phyloP scores from a whole-genome alignment of 2,329 filamentous ascomycete genomes.

The Beauveria caledonica region DNA sequence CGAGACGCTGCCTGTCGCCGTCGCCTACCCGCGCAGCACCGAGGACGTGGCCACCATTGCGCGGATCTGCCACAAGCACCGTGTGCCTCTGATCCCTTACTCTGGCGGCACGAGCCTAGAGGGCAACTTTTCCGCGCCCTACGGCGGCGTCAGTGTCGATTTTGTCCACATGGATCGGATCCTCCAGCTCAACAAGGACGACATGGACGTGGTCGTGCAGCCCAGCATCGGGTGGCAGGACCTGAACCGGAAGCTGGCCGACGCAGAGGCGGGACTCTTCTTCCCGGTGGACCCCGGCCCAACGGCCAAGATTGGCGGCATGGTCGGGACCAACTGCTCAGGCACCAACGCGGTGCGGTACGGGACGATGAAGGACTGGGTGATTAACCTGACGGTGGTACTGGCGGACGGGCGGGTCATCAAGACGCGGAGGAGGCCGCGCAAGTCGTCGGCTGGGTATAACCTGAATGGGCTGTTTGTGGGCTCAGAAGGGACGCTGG shows the following conservation, averaged over 20 bases:
- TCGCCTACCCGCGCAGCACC: slow-evolving; percentile 55
- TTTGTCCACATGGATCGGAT: slow-evolving; percentile 84
- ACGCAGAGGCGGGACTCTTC: slow-evolving; percentile 69
- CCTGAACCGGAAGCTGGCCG: slow-evolving; percentile 62
- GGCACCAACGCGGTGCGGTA: slow-evolving; percentile 76
- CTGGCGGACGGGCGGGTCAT: slow-evolving; percentile 70
- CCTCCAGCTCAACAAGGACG: slow-evolving; percentile 68
- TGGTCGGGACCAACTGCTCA: slow-evolving; percentile 72
- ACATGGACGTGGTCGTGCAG: slow-evolving; percentile 91
- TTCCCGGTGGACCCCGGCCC: slow-evolving; percentile 81
- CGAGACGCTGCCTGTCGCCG: slow-evolving; percentile 52
- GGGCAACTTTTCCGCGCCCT: slow-evolving; percentile 81
- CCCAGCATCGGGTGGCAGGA: slow-evolving; percentile 90
- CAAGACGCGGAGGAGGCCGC: slow-evolving; percentile 68
- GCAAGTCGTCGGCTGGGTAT: slow-evolving; percentile 76
- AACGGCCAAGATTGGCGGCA: slow-evolving; percentile 69
- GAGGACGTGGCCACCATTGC: slow-evolving; percentile 52
- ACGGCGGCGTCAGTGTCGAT: slow-evolving; percentile 82
- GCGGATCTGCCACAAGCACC: slow-evolving; percentile 67
- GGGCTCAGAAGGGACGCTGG: slow-evolving; percentile 73
- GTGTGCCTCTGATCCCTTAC: slow-evolving; percentile 77
- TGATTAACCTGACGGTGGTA: slow-evolving; percentile 74
- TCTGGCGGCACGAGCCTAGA: slow-evolving; percentile 82
- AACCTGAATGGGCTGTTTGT: slow-evolving; percentile 75
- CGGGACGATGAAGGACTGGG: slow-evolving; percentile 84